phyloP scores from a whole-genome alignment of 2,329 filamentous ascomycete species.

The Aspergillus sp. region DNA sequence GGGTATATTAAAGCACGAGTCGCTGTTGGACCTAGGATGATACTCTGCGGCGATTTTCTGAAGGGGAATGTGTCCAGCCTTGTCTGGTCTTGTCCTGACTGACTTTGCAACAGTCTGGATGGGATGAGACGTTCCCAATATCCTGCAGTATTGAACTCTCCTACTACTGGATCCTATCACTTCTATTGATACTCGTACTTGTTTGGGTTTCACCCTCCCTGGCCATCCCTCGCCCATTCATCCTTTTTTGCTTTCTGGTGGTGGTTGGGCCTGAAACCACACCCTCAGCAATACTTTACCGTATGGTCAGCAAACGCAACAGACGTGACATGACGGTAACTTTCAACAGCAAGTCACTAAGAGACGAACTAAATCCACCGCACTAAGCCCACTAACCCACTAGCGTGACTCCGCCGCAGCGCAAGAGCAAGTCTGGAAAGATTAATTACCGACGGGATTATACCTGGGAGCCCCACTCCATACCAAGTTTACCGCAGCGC shows the following conservation, averaged over 20 bases:
- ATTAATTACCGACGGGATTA: not conserved
- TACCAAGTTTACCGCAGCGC: not conserved
- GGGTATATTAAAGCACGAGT: not conserved
- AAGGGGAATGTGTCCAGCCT: not conserved
- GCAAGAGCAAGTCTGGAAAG: not conserved
- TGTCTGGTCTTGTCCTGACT: not conserved
- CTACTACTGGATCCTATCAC: no score
- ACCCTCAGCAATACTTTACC: not conserved
- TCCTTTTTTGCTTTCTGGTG: not conserved
- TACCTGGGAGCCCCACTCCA: not conserved
- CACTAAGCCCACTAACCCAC: not conserved
- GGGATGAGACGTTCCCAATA: not conserved
- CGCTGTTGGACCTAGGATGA: not conserved
- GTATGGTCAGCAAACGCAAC: not conserved
- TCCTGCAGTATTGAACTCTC: not conserved
- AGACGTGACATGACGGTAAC: not conserved
- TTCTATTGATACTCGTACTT: not conserved
- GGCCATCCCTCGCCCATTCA: not conserved
- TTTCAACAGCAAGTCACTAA: not conserved
- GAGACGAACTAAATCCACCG: not conserved
- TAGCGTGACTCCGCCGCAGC: slow-evolving; percentile 7
- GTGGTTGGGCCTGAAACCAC: not conserved
- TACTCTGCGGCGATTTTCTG: not conserved
- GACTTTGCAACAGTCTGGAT: not conserved
- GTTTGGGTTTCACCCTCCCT: not conserved